These are phyloP conservation scores for Tieghemostelium lacteum DNA, from an alignment of 78 protist genomes.

Conservation along the genomic window DNA sequence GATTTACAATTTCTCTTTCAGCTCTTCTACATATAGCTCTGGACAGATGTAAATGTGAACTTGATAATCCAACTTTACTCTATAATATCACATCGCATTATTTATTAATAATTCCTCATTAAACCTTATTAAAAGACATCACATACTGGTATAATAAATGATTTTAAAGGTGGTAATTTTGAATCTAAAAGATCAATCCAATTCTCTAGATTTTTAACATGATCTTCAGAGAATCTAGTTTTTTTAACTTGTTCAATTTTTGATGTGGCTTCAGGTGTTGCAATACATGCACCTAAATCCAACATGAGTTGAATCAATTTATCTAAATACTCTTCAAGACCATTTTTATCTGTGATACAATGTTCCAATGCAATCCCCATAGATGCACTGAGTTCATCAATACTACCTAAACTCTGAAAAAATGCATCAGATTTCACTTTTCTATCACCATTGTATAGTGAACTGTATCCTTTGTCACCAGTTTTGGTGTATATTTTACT, in stretches of 20 bases:
- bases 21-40: conserved; percentile 85
- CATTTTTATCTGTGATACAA: conserved; percentile 19
- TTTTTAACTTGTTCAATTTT: background rate
- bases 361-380: conserved; percentile 47
- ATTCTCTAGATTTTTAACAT: conserved; percentile 80
- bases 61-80: conserved; percentile 77
- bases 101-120: too few species aligned
- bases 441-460: conserved; percentile 90
- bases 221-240: conserved; percentile 41
- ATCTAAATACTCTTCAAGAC: conserved; percentile 2
- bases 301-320: conserved; percentile 2
- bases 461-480: conserved; percentile 75
- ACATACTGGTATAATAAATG: conserved; percentile 90
- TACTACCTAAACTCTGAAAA: conserved; percentile 88
- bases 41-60: conserved; percentile 85
- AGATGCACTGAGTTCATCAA: conserved; percentile 85
- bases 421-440: conserved; percentile 85
- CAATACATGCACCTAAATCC: conserved; percentile 35
- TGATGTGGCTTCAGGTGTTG: conserved; percentile 85
- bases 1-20: conserved; percentile 63
- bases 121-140: too few species aligned
- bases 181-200: conserved; percentile 92
- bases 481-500: conserved; percentile 72
- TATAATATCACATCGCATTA: background rate
- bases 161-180: conserved; percentile 86